These are phyloP conservation scores for Oryza brachyantha DNA, from an alignment of 176 grass and related monocot genomes.

Conservation along the genomic window DNA sequence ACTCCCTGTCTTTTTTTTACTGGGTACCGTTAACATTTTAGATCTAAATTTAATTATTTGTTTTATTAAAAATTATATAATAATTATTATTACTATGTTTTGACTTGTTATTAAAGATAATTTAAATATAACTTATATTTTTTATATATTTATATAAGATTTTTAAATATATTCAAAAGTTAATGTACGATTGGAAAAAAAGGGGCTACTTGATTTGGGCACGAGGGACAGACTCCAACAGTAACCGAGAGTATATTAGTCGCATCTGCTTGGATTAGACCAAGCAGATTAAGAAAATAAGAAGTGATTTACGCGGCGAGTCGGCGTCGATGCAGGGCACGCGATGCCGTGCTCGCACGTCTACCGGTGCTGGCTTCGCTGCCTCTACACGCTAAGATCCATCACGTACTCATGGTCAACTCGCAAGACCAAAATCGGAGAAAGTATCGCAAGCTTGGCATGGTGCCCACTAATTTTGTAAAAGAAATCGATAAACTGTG, in stretches of 20 bases:
- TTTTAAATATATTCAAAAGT: no score
- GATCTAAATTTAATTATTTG: no score
- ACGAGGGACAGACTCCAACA: background rate
- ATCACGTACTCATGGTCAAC: background rate
- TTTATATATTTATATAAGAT: no score
- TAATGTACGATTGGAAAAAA: no score
- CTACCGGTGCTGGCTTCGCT: background rate
- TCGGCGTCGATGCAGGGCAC: slow-evolving; percentile 5
- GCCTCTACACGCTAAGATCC: background rate
- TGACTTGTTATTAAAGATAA: no score
- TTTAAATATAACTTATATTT: no score
- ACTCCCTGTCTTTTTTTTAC: no score
- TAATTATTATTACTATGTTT: no score
- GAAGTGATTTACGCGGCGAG: slow-evolving; percentile 27
- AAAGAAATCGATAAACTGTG: background rate
- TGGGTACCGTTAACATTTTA: no score
- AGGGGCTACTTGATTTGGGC: no score
- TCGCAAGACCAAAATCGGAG: background rate
- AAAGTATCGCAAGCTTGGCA: background rate
- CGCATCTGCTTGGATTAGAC: background rate
- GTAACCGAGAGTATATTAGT: background rate
- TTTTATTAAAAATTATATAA: no score
- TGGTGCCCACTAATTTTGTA: background rate
- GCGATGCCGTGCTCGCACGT: background rate
- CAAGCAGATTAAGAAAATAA: background rate